A percentile compares a stretch with the other conserved stretches of the same genome.
Evolutionary conservation across 1,284 basidiomycete genomes (phyloP).

Genomic region (Wolfiporia cocos): DNA sequence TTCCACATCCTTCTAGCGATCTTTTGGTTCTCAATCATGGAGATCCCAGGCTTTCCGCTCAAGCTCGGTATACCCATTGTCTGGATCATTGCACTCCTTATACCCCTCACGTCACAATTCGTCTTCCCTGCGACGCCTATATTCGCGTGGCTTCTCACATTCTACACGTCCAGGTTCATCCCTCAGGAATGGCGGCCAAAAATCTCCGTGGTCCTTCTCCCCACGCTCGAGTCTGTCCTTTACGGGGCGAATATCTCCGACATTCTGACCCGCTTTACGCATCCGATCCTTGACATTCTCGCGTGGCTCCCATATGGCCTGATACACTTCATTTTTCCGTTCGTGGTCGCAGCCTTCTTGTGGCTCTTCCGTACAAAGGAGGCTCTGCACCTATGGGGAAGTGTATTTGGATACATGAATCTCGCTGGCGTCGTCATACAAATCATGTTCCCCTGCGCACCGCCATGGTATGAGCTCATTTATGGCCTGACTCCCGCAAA

Average conservation of each 20-base stretch:
- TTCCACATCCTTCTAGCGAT: constrained; percentile 61
- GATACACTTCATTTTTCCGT: constrained; percentile 82
- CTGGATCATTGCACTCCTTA: constrained; percentile 63
- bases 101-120: constrained; percentile 92
- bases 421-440: constrained; percentile 86
- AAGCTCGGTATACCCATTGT: constrained; percentile 81
- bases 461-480: constrained; percentile 98
- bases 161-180: constrained; percentile 85
- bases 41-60: constrained; percentile 59
- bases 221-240: constrained; percentile 89
- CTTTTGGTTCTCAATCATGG: constrained; percentile 81
- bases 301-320: constrained; percentile 98
- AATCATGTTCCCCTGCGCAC: constrained; percentile 87
- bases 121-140: constrained; percentile 87
- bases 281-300: constrained; percentile 86
- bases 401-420: constrained; percentile 93
- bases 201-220: constrained; percentile 90
- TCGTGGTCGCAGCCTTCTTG: constrained; percentile 72
- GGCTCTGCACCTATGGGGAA: constrained; percentile 81
- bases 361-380: constrained; percentile 80
- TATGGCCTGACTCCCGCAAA: constrained; percentile 94
- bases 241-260: constrained; percentile 98
- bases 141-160: constrained; percentile 80
- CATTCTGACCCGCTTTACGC: constrained; percentile 90
- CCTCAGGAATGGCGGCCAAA: constrained; percentile 68